Base-by-base conservation (phyloP, 2,329 filamentous ascomycete genomes). In the Aspergillus viridinutans region DNA sequence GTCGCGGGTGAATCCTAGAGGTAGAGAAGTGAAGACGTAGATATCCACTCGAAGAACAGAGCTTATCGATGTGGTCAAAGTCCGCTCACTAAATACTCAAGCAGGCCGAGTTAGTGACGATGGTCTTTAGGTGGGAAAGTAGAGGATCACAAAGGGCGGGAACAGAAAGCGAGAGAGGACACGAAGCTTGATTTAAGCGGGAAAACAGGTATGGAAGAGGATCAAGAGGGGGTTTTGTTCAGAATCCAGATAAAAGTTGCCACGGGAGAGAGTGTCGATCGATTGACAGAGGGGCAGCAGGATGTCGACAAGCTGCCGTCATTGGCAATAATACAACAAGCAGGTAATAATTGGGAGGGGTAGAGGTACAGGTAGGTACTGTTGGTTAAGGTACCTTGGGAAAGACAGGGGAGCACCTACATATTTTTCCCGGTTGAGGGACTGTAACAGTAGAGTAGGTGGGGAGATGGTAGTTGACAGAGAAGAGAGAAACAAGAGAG, bases 221-320 rank as follows among this genome's bases (percentile, higher is more conserved):
- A 50, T 51, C 55, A 57, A 56, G 45, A 40, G 42, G 49, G 50
- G 26, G 0, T 35, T 47, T 21, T 54, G 40, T 21, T 29, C 28
- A 45, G 17, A 26, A 23, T 40, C 21, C 9, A 52, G 28, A 42
- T 10, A n/a, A 56, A 57, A 56, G 56, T 67, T 60, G 65, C 65
- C 65, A 69, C 64, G 59, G 59, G 50, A 58, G 52, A 58, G 56
- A 57, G 45, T 55, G 67, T 66, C 64, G 67, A 70, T 70, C 67
- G 58, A 56, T 59, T 56, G 55, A 55, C 47, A 56, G 60, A 21
- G 40, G n/a, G 8, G 40, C 40, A 4, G 21, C 40, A 23, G 53
- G 50, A 67, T 68, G 67, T 63, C 64, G 64, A 66, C 61, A 68
- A 62, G 58, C 53, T 70, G 62, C 64, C 67, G 67, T 71, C 68